phyloP scores from a whole-genome alignment of 495 filamentous ascomycete genomes.

The Aspergillus heteromorphus region DNA sequence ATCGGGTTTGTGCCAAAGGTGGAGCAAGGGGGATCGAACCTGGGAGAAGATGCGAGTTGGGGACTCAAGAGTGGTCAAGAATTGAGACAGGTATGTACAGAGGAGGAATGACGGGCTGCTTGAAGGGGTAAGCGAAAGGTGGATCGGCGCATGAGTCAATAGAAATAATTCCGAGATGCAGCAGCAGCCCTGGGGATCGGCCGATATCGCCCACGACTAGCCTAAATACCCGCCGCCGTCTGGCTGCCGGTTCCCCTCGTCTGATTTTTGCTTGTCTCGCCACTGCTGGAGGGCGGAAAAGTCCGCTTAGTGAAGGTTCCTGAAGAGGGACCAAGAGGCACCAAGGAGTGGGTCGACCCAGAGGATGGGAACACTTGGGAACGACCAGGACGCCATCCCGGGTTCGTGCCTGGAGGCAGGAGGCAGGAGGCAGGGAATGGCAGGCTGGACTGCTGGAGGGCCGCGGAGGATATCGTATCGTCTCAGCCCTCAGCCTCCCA shows the following conservation, averaged over 20 bases:
- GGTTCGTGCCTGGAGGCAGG: neutral
- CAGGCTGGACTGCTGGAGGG: too few relatives aligned
- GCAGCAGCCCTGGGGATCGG: slow-evolving; percentile 5
- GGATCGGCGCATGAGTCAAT: slow-evolving; percentile 8
- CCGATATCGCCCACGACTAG: slow-evolving; percentile 19
- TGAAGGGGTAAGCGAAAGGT: neutral
- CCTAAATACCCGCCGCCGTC: neutral
- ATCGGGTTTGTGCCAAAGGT: neutral
- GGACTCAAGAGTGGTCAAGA: too few relatives aligned
- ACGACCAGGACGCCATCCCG: neutral
- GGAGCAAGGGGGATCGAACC: neutral
- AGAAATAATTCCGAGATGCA: neutral
- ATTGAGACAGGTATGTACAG: neutral
- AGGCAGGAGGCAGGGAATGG: too few relatives aligned
- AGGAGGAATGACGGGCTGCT: neutral
- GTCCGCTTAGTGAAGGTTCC: slow-evolving; percentile 12
- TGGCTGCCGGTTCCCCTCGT: slow-evolving; percentile 8
- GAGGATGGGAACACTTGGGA: neutral
- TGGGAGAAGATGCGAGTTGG: neutral
- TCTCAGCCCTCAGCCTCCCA: too few relatives aligned
- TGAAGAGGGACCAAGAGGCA: neutral
- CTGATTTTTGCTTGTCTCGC: slow-evolving; percentile 7
- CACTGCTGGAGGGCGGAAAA: slow-evolving; percentile 5
- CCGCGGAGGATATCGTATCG: neutral
- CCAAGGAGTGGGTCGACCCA: slow-evolving; percentile 14